Evolutionary conservation across 2,329 filamentous ascomycete species (phyloP).

Genomic region (Cordyceps pruinosa): DNA sequence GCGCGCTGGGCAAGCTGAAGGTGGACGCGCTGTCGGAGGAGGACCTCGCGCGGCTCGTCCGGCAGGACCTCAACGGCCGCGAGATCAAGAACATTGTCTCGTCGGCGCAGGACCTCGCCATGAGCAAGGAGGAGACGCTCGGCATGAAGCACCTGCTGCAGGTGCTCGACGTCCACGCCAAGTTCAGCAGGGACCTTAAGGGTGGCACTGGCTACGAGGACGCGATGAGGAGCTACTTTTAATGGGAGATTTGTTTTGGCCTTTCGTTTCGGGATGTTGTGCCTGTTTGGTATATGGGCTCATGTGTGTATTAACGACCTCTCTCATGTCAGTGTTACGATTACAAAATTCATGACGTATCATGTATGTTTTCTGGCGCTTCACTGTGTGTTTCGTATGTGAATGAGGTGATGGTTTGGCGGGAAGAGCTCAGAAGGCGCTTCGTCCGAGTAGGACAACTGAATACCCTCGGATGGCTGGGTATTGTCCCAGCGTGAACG

Average conservation of each 20-base stretch:
- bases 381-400: no score
- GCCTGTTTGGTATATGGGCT: neutral
- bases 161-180: slow-evolving; percentile 76
- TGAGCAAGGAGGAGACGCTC: slow-evolving; percentile 64
- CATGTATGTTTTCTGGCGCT: no score
- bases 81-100: slow-evolving; percentile 86
- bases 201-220: slow-evolving; percentile 75
- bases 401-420: no score
- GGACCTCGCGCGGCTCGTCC: slow-evolving; percentile 60
- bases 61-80: slow-evolving; percentile 54
- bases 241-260: slow-evolving; percentile 10
- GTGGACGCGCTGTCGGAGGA: slow-evolving; percentile 56
- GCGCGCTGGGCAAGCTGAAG: slow-evolving; percentile 54
- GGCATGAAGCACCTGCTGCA: slow-evolving; percentile 73
- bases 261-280: neutral
- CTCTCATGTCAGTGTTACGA: neutral
- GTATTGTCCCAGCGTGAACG: no score
- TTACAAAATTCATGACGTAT: neutral
- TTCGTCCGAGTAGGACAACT: no score
- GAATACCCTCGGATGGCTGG: no score
- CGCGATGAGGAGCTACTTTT: slow-evolving; percentile 76
- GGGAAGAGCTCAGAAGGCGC: no score
- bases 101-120: slow-evolving; percentile 74
- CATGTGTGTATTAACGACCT: neutral
- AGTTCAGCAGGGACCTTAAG: slow-evolving; percentile 76